Evolutionary conservation across 176 grass and related monocot species (phyloP), one percentile per base, ranked within the genome.

Genomic region (Poa pratensis): DNA sequence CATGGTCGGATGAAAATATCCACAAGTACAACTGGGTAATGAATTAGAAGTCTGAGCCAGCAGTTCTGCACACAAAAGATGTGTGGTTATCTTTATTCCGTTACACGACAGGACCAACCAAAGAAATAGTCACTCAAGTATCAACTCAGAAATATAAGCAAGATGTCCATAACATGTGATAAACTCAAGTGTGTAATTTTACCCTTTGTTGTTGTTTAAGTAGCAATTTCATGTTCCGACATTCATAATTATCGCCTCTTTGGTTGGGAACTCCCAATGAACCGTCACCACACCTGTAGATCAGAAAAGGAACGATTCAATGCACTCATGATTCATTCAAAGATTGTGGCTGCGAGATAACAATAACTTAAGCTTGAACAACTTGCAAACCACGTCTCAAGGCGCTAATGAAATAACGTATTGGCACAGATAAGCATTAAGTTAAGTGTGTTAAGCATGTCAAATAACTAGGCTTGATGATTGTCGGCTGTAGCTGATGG

Each of bases 191-290:
- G 69, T 12, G 51, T 39, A 71, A 35, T 27, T 85, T 80, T 94
- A 98, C 96, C 86, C 96, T 94, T 92, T 95, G 93, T 64, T 94
- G 96, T 80, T 98, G 96, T 85, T 95, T 98, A 39, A 98, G 91
- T 69, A 98, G 90, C 75, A 98, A 79, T 80, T 98, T 98, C 96
- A 98, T 98, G 84, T 98, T 98, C 74, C 93, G 88, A 52, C 96
- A 98, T 87, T 98, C 96, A 87, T 94, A 98, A 84, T 95, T 98
- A 87, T 95, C 93, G 51, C 93, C 96, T 92, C 93, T 92, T 85
- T 98, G 96, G 86, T 90, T 98, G 14, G 96, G 96, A 43, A 85
- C 96, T 80, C 96, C 96, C 85, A 98, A 84, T 57, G 96, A 92
- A 72, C 96, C 96, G 79, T 98, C 96, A 60, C 93, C 96, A 77